phyloP scores from a whole-genome alignment of 2,329 filamentous ascomycete genomes.

The Sclerotinia borealis region DNA sequence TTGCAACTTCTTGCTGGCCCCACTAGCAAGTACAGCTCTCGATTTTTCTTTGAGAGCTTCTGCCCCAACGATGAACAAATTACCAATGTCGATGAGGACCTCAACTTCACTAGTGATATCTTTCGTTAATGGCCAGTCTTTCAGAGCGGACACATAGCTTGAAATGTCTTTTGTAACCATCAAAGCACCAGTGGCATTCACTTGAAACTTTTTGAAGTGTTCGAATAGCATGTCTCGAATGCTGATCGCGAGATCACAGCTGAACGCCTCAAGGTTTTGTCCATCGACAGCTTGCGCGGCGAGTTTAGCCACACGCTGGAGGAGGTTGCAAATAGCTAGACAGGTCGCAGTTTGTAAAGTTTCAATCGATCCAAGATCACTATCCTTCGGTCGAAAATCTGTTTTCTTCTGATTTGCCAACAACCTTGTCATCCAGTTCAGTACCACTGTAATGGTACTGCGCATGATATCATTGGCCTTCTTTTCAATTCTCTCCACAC shows the following conservation, averaged over 20 bases:
- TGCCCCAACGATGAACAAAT: conserved; percentile 86
- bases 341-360: conserved; percentile 83
- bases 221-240: conserved; percentile 76
- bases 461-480: conserved; percentile 65
- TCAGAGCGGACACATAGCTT: conserved; percentile 81
- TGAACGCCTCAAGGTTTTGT: conserved; percentile 75
- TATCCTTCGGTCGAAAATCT: conserved; percentile 65
- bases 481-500: conserved; percentile 57
- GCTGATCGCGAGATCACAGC: conserved; percentile 75
- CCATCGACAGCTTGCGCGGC: conserved; percentile 69
- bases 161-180: conserved; percentile 96
- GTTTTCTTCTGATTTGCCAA: conserved; percentile 62
- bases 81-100: conserved; percentile 86
- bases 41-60: conserved; percentile 69
- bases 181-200: conserved; percentile 87
- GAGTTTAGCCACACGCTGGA: conserved; percentile 59
- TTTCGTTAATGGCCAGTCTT: conserved; percentile 70
- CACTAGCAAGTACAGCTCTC: conserved; percentile 46
- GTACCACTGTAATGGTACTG: conserved; percentile 57
- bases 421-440: conserved; percentile 58
- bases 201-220: conserved; percentile 90
- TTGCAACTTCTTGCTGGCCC: conserved; percentile 47
- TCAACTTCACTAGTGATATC: conserved; percentile 68
- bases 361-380: conserved; percentile 57
- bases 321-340: conserved; percentile 71